These are phyloP conservation scores for Phialophora chinensis DNA, from an alignment of 2,329 filamentous ascomycete genomes.

Conservation along the genomic window DNA sequence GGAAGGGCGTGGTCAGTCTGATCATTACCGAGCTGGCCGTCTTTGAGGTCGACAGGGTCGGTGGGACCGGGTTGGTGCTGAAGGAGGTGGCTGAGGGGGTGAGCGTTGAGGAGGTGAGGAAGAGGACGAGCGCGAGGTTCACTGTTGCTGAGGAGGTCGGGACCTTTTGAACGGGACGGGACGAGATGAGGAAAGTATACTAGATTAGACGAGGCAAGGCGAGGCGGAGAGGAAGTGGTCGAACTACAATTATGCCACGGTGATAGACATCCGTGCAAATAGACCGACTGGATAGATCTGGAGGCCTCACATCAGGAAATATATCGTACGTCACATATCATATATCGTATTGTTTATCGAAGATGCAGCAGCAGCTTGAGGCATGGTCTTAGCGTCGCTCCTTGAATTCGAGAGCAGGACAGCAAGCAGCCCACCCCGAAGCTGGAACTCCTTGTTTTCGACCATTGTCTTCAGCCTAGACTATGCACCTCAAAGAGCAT, in stretches of 20 bases:
- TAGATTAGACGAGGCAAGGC: too few relatives aligned
- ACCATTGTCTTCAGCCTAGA: neutral
- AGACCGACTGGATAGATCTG: neutral
- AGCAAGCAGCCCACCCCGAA: neutral
- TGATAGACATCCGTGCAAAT: neutral
- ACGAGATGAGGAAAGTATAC: neutral
- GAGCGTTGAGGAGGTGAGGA: conserved; percentile 69
- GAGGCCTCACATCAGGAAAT: neutral
- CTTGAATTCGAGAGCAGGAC: neutral
- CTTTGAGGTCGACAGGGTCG: conserved; percentile 75
- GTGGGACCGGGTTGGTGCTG: conserved; percentile 66
- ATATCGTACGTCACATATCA: neutral
- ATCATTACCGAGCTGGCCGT: conserved; percentile 77
- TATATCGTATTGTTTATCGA: neutral
- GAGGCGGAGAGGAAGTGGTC: neutral
- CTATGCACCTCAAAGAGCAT: conserved; percentile 31
- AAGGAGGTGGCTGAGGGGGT: conserved; percentile 75
- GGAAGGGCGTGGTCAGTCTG: conserved; percentile 69
- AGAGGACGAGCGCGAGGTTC: conserved; percentile 74
- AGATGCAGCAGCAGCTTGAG: neutral
- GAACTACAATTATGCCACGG: neutral
- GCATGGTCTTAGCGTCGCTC: neutral
- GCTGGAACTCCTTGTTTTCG: neutral
- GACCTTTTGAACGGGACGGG: conserved; percentile 46
- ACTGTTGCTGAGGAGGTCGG: conserved; percentile 64